phyloP scores from a whole-genome alignment of 164 flowering plant genomes.

The Berberis thunbergii region DNA sequence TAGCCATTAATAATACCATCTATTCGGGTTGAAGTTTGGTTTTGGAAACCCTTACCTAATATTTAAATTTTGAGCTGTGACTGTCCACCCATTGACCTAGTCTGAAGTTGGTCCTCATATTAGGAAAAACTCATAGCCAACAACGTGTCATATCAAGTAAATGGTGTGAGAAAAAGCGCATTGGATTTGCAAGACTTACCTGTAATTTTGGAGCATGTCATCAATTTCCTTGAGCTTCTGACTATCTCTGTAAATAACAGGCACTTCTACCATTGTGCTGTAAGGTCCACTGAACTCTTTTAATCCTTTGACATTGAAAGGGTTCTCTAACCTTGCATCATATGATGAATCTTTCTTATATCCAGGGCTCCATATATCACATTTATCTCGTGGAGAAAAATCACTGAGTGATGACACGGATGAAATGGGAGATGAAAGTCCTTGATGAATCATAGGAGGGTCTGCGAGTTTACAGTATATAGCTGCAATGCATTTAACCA shows the following conservation, averaged over 20 bases:
- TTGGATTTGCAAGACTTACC: conserved; percentile 25
- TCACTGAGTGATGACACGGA: conserved; percentile 52
- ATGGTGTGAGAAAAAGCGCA: too few species aligned
- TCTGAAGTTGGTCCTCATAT: too few species aligned
- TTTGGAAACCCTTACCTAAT: too few species aligned
- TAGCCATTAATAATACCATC: too few species aligned
- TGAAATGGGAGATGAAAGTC: conserved; percentile 71
- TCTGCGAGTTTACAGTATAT: conserved; percentile 82
- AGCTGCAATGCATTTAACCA: conserved; percentile 65
- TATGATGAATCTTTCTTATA: conserved; percentile 62
- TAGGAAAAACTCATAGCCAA: too few species aligned
- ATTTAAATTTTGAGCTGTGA: too few species aligned
- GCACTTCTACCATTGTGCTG: conserved; percentile 87
- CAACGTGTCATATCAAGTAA: too few species aligned
- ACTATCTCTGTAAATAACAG: conserved; percentile 54
- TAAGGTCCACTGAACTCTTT: conserved; percentile 90
- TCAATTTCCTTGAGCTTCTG: conserved; percentile 57
- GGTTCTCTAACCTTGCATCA: conserved; percentile 67
- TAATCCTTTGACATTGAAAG: conserved; percentile 67
- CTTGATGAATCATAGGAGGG: conserved; percentile 42
- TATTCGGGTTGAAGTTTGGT: too few species aligned
- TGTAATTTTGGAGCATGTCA: conserved; percentile 57
- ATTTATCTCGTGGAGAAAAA: conserved; percentile 67
- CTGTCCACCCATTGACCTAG: too few species aligned
- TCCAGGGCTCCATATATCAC: conserved; percentile 78